Conservation (phyloP, 1,284 basidiomycete genomes). For the Irpex lacteus region DNA sequence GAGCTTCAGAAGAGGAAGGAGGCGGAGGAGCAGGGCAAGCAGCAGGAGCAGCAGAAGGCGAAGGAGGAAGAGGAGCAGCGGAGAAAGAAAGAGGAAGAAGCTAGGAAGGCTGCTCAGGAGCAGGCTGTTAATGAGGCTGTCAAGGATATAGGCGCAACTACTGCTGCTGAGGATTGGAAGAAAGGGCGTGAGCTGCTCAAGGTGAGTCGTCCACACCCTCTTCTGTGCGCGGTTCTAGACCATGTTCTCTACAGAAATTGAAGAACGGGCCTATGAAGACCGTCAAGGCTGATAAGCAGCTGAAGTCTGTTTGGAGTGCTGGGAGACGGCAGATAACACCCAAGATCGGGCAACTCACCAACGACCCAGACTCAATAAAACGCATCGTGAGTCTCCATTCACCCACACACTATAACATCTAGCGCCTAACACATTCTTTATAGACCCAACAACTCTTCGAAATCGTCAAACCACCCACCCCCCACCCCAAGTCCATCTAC, state of each 20-base stretch:
- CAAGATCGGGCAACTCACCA: slow-evolving; percentile 90
- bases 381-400: slow-evolving; percentile 63
- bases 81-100: slow-evolving; percentile 32
- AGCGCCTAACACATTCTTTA: slow-evolving; percentile 11
- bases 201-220: slow-evolving; percentile 34
- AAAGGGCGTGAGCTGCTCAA: slow-evolving; percentile 58
- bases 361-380: slow-evolving; percentile 67
- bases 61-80: slow-evolving; percentile 23
- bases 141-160: slow-evolving; percentile 45
- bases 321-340: slow-evolving; percentile 86
- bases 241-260: slow-evolving; percentile 43
- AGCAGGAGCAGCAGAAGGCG: slow-evolving; percentile 10
- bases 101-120: slow-evolving; percentile 25
- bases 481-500: slow-evolving; percentile 52
- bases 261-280: slow-evolving; percentile 74
- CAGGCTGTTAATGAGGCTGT: slow-evolving; percentile 26
- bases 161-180: slow-evolving; percentile 66
- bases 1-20: slow-evolving; percentile 31
- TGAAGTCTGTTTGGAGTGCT: slow-evolving; percentile 56
- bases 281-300: slow-evolving; percentile 63
- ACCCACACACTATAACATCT: neutral
- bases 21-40: slow-evolving; percentile 35
- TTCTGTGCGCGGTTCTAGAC: neutral
- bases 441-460: slow-evolving; percentile 67
- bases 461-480: slow-evolving; percentile 40